phyloP scores from a whole-genome alignment of 2,329 filamentous ascomycete species.

The Aspergillus aculeatus region DNA sequence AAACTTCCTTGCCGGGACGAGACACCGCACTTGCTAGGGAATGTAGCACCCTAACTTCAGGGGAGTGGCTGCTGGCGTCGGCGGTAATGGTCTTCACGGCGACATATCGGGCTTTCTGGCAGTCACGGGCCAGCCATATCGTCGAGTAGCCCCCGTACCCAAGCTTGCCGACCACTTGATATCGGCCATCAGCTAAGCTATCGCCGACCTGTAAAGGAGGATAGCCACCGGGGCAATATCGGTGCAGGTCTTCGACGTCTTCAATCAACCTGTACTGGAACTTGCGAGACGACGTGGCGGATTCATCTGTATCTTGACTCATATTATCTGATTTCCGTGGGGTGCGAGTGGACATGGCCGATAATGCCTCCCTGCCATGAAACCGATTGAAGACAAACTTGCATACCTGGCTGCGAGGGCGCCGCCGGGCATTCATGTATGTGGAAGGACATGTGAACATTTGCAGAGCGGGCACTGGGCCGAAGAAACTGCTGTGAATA shows the following conservation, averaged over 20 bases:
- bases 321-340: too few species aligned
- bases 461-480: too few species aligned
- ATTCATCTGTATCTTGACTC: too few species aligned
- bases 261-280: conserved; percentile 18
- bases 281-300: background rate
- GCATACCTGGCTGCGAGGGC: too few species aligned
- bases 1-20: conserved; percentile 12
- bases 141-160: conserved; percentile 29
- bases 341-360: too few species aligned
- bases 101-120: conserved; percentile 25
- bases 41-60: conserved; percentile 13
- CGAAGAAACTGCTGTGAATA: too few species aligned
- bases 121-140: conserved; percentile 36
- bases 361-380: too few species aligned
- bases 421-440: too few species aligned
- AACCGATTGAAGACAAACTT: too few species aligned
- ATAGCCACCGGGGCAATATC: conserved; percentile 10
- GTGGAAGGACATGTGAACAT: too few species aligned
- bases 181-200: conserved; percentile 11
- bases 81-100: conserved; percentile 37
- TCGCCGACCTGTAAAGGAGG: conserved; percentile 9
- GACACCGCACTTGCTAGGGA: conserved; percentile 6
- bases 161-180: conserved; percentile 17
- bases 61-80: conserved; percentile 14
- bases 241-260: conserved; percentile 21